phyloP scores from a whole-genome alignment of 495 filamentous ascomycete genomes.

The Neurospora sp. region DNA sequence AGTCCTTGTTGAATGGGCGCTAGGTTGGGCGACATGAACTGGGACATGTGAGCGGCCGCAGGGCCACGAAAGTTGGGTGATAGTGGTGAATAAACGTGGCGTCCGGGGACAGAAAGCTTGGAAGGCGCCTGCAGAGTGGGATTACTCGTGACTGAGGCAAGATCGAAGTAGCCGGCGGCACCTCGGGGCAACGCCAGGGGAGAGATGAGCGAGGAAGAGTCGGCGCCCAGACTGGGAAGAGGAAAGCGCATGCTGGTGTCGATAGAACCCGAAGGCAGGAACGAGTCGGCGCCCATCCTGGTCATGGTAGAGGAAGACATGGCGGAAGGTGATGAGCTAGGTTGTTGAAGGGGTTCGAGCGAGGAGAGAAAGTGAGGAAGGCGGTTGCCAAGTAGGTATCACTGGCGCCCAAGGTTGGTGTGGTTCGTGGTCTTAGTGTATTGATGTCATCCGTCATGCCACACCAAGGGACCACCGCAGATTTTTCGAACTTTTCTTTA shows the following conservation, averaged over 20 bases:
- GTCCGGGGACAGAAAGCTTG: not conserved
- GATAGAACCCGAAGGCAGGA: slow-evolving; percentile 18
- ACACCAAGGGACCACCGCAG: not conserved
- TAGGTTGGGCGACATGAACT: not conserved
- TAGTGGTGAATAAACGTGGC: slow-evolving; percentile 9
- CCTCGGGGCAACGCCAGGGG: slow-evolving; percentile 30
- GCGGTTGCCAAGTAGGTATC: not conserved
- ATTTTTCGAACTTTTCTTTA: not conserved
- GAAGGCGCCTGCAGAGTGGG: not conserved
- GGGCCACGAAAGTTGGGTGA: slow-evolving; percentile 1
- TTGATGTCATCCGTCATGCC: slow-evolving; percentile 12
- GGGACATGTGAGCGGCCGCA: slow-evolving; percentile 5
- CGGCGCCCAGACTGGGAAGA: slow-evolving; percentile 19
- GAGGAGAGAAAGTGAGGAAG: not conserved
- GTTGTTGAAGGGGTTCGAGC: not conserved
- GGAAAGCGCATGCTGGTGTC: slow-evolving; percentile 15
- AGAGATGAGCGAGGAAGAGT: slow-evolving; percentile 29
- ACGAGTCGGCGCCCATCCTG: slow-evolving; percentile 21
- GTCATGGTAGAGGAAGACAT: slow-evolving; percentile 20
- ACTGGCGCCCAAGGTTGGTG: not conserved
- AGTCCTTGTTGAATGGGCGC: slow-evolving; percentile 4
- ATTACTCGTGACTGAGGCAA: slow-evolving; percentile 2
- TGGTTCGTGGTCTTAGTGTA: slow-evolving; percentile 2
- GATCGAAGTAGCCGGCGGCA: slow-evolving; percentile 26
- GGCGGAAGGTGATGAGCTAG: not conserved